Evolutionary conservation across 2,329 filamentous ascomycete species (phyloP).

Genomic region (Tolypocladium pustulatum): DNA sequence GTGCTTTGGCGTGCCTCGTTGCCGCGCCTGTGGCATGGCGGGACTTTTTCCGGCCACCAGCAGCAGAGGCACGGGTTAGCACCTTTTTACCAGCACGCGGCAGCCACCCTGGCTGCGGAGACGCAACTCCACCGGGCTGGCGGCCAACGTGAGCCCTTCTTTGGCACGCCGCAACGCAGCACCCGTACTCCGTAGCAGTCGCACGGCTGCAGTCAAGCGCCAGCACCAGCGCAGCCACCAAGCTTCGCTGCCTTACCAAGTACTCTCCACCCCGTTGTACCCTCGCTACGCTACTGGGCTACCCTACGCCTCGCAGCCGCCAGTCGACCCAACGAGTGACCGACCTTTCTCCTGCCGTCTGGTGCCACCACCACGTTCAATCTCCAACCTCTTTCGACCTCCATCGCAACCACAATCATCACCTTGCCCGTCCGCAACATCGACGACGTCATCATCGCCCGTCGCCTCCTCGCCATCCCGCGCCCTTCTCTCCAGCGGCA

Average conservation of each 20-base stretch:
- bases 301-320: not conserved
- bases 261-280: not conserved
- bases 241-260: not conserved
- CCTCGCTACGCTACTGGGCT: not conserved
- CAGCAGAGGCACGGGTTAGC: not conserved
- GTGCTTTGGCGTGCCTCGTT: not conserved
- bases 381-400: not conserved
- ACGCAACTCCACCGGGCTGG: not conserved
- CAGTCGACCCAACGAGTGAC: not conserved
- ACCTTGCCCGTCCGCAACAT: conserved; percentile 2
- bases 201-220: not conserved
- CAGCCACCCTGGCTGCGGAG: not conserved
- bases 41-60: not conserved
- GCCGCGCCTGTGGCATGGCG: not conserved
- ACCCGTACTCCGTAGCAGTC: not conserved
- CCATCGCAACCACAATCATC: not conserved
- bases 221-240: no score
- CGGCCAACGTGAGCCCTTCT: not conserved
- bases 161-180: not conserved
- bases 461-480: conserved; percentile 2
- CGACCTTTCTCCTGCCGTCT: not conserved
- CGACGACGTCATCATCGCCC: not conserved
- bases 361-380: not conserved
- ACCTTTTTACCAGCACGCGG: not conserved
- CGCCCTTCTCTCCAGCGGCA: conserved; percentile 7